Conservation (phyloP, 306 rosid species). For the Fragaria iinumae region DNA sequence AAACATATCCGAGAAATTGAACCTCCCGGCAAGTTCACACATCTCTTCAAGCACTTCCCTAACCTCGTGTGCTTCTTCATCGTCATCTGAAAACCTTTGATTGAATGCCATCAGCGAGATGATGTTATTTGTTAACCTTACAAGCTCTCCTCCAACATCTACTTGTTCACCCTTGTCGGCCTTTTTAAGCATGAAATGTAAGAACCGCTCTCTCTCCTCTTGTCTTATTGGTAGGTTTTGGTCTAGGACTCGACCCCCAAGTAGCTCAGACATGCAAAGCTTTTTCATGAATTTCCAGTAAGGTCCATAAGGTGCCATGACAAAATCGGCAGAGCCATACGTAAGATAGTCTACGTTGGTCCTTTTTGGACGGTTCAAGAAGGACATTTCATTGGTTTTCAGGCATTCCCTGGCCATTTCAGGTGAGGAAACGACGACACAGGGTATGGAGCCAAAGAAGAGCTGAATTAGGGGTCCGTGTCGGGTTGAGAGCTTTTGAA, state of each 20-base stretch:
- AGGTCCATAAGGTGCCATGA: conserved; percentile 60
- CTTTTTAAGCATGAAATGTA: conserved; percentile 18
- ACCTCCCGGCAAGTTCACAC: conserved; percentile 41
- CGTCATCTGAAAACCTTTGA: conserved; percentile 30
- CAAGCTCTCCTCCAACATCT: conserved; percentile 42
- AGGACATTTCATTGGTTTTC: conserved; percentile 52
- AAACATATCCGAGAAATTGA: conserved; percentile 45
- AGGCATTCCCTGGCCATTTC: conserved; percentile 55
- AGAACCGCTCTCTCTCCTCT: conserved; percentile 42
- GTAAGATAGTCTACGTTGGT: conserved; percentile 47
- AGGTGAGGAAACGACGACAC: conserved; percentile 62
- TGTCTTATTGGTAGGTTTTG: conserved; percentile 45
- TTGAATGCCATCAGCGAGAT: conserved; percentile 49
- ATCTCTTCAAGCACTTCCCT: conserved; percentile 40
- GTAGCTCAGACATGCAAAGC: conserved; percentile 63
- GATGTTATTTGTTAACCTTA: conserved; percentile 37
- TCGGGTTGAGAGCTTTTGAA: conserved; percentile 47
- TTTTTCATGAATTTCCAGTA: conserved; percentile 79
- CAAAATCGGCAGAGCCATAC: conserved; percentile 56
- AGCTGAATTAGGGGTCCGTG: conserved; percentile 61
- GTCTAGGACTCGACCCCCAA: conserved; percentile 44
- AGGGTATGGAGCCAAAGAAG: conserved; percentile 49
- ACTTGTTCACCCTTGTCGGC: conserved; percentile 32
- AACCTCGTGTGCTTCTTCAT: conserved; percentile 33
- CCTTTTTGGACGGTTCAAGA: conserved; percentile 47